Evolutionary conservation across 345 rosid species (phyloP).

Genomic region (Boechera retrofracta): DNA sequence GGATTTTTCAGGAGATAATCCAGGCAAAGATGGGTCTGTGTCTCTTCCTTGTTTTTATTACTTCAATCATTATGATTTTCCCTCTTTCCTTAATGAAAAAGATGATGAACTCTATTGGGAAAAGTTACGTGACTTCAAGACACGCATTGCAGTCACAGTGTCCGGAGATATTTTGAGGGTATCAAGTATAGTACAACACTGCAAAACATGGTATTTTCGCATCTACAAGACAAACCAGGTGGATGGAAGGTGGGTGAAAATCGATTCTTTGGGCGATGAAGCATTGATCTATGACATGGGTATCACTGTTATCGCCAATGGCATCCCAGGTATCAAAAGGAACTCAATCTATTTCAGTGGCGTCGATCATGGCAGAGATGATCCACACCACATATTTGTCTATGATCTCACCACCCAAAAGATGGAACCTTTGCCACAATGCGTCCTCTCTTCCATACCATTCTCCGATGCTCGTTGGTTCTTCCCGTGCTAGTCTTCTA

Average conservation of each 20-base stretch:
- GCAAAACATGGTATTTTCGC: conserved; percentile 14
- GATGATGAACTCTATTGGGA: neutral
- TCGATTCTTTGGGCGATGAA: conserved; percentile 19
- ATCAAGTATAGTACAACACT: neutral
- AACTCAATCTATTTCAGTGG: conserved; percentile 34
- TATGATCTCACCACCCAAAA: conserved; percentile 27
- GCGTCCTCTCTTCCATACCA: neutral
- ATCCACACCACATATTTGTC: conserved; percentile 27
- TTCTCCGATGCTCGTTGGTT: conserved; percentile 33
- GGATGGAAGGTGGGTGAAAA: neutral
- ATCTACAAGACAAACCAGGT: neutral
- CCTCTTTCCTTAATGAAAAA: neutral
- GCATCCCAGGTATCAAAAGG: conserved; percentile 20
- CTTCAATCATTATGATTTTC: neutral
- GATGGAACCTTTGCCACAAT: conserved; percentile 12
- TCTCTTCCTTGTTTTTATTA: neutral
- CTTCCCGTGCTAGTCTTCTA: conserved; percentile 27
- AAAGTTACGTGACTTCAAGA: too few relatives aligned
- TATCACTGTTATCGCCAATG: conserved; percentile 15
- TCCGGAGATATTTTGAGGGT: conserved; percentile 12
- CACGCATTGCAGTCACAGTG: neutral
- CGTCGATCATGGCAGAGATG: neutral
- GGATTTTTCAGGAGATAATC: conserved; percentile 18
- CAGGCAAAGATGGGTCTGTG: neutral
- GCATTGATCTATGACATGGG: conserved; percentile 31